Base-by-base conservation (phyloP, 2,329 filamentous ascomycete genomes). In the Pseudocercospora crystallina region DNA sequence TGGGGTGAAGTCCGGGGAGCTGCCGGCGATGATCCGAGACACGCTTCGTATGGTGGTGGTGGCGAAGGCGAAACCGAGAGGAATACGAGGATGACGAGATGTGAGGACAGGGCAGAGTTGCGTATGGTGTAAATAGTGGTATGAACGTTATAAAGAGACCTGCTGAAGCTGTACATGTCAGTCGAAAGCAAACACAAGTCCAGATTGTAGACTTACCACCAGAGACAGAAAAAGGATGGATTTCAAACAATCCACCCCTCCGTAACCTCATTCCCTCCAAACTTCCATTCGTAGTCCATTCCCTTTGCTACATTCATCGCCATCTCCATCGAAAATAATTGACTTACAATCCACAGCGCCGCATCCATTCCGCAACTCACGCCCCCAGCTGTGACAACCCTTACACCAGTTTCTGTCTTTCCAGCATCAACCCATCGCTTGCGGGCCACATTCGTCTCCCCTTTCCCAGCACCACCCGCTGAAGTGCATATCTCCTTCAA, bases 301-400 rank as follows among this genome's bases (percentile, higher is more conserved):
- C 8, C 43, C 37, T 39, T 39, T 15, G 54, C 48, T 17, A 54
- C 38, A 31, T 47, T 47, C 43, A 43, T 49, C 29, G 61, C 59
- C 54, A 54, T 54, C 5, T 54, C 54, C 30, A 49, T 12, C n/a
- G 31, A 29, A 8, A 40, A 14, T 11, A 49, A 20, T 17, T 52
- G 37, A 10, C 43, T 46, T 8, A 46, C 11, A n/a, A 57, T 45
- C 51, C 48, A 54, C 33, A 57, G 33, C 31, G 44, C 42, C 29
- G 51, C 51, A 47, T 57, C 54, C 30, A 57, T 52, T 8, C 54
- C 54, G 47, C 51, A 54, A 39, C 51, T 54, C n/a, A 57, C 49
- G 2, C 54, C 51, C 0, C 51, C 51, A 14, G 51, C 39, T 7
- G 51, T 57, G 11, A 54, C 31, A 12, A 57, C 26, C 9, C 47